Evolutionary conservation across 495 filamentous ascomycete genomes (phyloP).

Genomic region (Lichenothelia convexa): DNA sequence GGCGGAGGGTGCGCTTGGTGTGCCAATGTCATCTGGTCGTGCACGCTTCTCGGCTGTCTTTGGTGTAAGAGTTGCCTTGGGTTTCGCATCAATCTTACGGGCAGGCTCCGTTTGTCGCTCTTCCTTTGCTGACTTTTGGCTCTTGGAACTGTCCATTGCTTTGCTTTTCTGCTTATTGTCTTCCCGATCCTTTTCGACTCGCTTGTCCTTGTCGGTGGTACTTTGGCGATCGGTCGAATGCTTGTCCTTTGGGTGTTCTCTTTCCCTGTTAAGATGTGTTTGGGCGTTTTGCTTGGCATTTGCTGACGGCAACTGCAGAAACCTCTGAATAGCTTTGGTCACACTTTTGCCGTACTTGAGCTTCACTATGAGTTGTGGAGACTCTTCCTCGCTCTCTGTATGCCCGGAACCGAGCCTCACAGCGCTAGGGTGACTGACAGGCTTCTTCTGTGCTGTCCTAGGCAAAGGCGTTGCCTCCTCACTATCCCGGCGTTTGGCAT

Average conservation of each 20-base stretch:
- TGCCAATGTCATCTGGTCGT: slow-evolving; percentile 6
- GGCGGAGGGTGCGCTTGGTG: slow-evolving; percentile 1
- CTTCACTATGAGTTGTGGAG: slow-evolving; percentile 8
- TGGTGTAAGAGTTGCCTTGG: neutral
- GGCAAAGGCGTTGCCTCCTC: neutral
- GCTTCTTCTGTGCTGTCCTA: neutral
- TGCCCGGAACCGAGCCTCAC: too few relatives aligned
- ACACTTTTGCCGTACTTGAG: slow-evolving; percentile 7
- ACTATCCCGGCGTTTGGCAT: neutral
- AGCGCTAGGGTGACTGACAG: neutral
- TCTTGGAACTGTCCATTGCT: slow-evolving; percentile 6
- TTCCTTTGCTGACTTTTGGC: slow-evolving; percentile 1
- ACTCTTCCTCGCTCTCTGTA: too few relatives aligned
- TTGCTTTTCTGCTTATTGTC: neutral
- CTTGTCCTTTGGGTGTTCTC: neutral
- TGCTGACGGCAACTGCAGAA: slow-evolving; percentile 5
- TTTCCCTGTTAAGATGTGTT: neutral
- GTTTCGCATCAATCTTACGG: too few relatives aligned
- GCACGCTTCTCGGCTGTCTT: slow-evolving; percentile 9
- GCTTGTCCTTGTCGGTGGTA: neutral
- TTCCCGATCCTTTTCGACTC: neutral
- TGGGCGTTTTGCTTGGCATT: neutral
- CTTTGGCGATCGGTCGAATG: neutral
- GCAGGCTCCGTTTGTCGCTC: slow-evolving; percentile 1
- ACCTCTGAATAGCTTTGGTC: slow-evolving; percentile 1